Conservation (phyloP, 305 asterid genomes). For the Euphrasia arctica region DNA sequence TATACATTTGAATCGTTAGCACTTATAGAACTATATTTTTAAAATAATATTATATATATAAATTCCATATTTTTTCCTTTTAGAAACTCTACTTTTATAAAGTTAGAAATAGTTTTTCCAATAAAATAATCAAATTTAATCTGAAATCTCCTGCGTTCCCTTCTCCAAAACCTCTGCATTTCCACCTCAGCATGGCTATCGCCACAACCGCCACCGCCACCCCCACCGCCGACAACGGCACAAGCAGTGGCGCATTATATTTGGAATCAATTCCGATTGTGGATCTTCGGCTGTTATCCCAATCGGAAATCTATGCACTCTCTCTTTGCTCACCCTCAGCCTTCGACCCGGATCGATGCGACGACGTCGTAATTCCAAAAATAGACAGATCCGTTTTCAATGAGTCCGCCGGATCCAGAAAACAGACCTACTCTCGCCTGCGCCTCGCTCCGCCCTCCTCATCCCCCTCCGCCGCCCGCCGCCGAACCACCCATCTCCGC, state of each 20-base stretch:
- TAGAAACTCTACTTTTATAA: too few relatives aligned
- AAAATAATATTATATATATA: too few relatives aligned
- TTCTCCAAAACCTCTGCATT: slow-evolving; percentile 12
- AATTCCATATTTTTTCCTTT: neutral
- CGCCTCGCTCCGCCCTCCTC: slow-evolving; percentile 72
- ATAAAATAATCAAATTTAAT: too few relatives aligned
- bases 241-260: slow-evolving; percentile 34
- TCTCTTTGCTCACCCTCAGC: slow-evolving; percentile 56
- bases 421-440: slow-evolving; percentile 49
- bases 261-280: slow-evolving; percentile 52
- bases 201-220: slow-evolving; percentile 39
- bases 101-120: too few relatives aligned
- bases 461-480: slow-evolving; percentile 38
- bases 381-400: slow-evolving; percentile 87
- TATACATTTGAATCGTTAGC: too few relatives aligned
- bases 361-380: slow-evolving; percentile 68
- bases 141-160: slow-evolving; percentile 1
- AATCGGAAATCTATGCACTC: slow-evolving; percentile 71
- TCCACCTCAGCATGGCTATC: slow-evolving; percentile 27
- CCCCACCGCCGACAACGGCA: slow-evolving; percentile 22
- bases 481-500: slow-evolving; percentile 66
- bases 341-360: slow-evolving; percentile 48
- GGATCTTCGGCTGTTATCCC: slow-evolving; percentile 73
- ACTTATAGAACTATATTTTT: too few relatives aligned
- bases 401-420: slow-evolving; percentile 75